Evolutionary conservation across 768 basidiomycete genomes (phyloP), one percentile per base, ranked within the genome.

Genomic region (Lactarius quietus): DNA sequence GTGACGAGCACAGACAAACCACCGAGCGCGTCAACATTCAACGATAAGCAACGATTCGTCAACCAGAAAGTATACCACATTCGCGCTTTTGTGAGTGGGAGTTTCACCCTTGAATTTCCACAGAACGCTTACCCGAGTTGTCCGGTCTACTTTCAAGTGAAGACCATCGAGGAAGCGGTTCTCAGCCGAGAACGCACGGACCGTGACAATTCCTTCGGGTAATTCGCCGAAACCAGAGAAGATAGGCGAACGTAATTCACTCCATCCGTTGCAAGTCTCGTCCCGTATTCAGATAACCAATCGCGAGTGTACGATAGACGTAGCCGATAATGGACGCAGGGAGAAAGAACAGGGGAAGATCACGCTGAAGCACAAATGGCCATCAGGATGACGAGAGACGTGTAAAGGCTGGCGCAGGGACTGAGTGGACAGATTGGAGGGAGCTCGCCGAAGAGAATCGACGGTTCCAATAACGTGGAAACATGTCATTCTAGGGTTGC

Each of bases 61-160:
- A 94, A 93, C 93, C 93, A 93, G 75, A 90, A 90, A 15, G 78
- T 83, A 72, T 92, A 91, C 88, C 87, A 91, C 89, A 91, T 89
- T 86, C 86, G 65, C 20, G 57, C 55, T 3, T 31, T 61, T 29
- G 12, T 28, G 9, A 38, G 26, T n/a, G n/a, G n/a, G 14, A 7
- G 1, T 8, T 14, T 28, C 39, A 35, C 56, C 14, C 41, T 23
- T 12, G 41, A n/a, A 15, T 20, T 36, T 33, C 29, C 7, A 23
- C 31, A 23, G 5, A 8, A 52, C 33, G 61, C 70, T 41, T 62
- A 88, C 89, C 84, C 88, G 85, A 14, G 85, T 93, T n/a, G 89
- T 93, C 57, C 81, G 76, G 67, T 93, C 89, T 35, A 94, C 82
- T 73, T 91, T 92, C 2, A 69, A 69, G 72, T 92, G 90, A 4